phyloP scores from a whole-genome alignment of 345 rosid species.

The Eucalyptus urophylla region DNA sequence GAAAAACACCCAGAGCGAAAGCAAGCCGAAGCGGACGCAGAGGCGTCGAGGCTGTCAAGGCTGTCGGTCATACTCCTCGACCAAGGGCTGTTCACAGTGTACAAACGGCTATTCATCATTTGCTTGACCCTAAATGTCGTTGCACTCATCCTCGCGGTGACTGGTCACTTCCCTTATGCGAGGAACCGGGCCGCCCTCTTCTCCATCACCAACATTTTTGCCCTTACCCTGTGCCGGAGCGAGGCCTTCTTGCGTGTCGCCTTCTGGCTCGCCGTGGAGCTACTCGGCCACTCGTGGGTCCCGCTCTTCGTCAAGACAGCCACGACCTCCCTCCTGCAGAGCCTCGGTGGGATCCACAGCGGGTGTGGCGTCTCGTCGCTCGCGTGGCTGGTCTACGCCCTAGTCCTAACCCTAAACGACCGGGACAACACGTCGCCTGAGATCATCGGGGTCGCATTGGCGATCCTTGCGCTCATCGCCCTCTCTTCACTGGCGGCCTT shows the following conservation, averaged over 20 bases:
- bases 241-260: constrained; percentile 57
- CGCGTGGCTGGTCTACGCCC: constrained; percentile 53
- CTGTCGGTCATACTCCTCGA: constrained; percentile 62
- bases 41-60: constrained; percentile 13
- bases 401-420: constrained; percentile 45
- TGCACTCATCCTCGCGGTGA: constrained; percentile 47
- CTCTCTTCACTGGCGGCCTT: constrained; percentile 57
- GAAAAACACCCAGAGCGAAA: background rate
- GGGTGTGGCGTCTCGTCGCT: constrained; percentile 72
- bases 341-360: constrained; percentile 72
- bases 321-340: constrained; percentile 62
- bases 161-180: constrained; percentile 50
- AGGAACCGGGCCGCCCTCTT: constrained; percentile 52
- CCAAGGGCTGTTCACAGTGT: constrained; percentile 69
- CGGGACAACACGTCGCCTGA: constrained; percentile 33
- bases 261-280: constrained; percentile 46
- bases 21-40: constrained; percentile 2
- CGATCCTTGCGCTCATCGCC: constrained; percentile 43
- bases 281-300: constrained; percentile 41
- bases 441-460: constrained; percentile 40
- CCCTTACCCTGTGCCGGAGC: constrained; percentile 53
- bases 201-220: constrained; percentile 58
- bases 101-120: constrained; percentile 49
- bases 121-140: constrained; percentile 29
- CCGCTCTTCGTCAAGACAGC: constrained; percentile 44